Evolutionary conservation across 2,329 filamentous ascomycete species (phyloP), one percentile per base, ranked within the genome.

Genomic region (Calonectria hawksworthii): DNA sequence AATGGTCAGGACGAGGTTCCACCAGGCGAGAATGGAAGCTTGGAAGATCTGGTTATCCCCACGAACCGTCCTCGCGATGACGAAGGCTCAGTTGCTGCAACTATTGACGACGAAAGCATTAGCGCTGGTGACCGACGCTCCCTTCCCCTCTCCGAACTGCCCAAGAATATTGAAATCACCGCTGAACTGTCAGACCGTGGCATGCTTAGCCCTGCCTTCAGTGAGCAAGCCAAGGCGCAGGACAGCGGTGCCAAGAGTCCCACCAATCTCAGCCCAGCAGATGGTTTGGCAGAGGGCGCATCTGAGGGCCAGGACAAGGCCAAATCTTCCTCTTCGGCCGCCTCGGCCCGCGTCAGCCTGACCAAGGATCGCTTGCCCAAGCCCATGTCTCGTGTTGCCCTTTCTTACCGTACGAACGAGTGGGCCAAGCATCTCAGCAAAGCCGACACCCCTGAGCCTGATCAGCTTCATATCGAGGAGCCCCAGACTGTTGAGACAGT

Each of bases 331-430:
- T 83, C 81, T 23, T 90, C 88, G 0, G 82, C 79, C 1, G 84
- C 84, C 2, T 89, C 90, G 3, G 85, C 86, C 18, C 83, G 86
- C 10, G 84, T 84, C 21, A 90, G 86, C 61, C 83, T 94, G 73
- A 92, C 90, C 7, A 90, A 89, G 76, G 91, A 92, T 4, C 89
- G 89, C 14, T 89, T 98, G 13, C 94, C 95, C 0, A 87, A 89
- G n/a, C 91, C 92, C 16, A 85, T 96, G 41, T 97, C 96, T 1
- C 93, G 92, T 75, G 91, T 98, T 11, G 94, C 96, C 2, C 88
- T 95, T 83, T 94, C 94, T 0, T 98, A 97, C 82, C 92, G 96
- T 72, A 98, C 96, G 2, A 98, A 98, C 77, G 96, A 99, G 85
- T 99, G 96, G 96, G 95, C 96, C 0, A 98, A 98, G 83, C 95